These are phyloP conservation scores for Coix lacrymajobi DNA, from an alignment of 176 grass and related monocot species.

Conservation along the genomic window DNA sequence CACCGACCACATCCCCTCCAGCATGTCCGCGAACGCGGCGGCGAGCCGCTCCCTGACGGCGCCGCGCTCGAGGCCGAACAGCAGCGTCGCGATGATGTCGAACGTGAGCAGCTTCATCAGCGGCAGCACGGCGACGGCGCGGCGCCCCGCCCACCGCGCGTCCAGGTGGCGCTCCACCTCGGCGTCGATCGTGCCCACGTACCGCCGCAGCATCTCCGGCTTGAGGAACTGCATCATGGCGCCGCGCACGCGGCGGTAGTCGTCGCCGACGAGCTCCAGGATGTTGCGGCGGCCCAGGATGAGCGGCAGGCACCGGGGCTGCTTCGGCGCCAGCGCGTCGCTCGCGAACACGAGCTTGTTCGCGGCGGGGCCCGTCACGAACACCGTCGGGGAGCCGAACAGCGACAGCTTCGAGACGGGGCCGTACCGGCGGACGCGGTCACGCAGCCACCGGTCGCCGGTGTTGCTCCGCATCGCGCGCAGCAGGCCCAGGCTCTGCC, in stretches of 20 bases:
- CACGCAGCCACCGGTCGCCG: constrained; percentile 33
- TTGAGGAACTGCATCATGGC: constrained; percentile 43
- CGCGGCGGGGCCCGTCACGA: constrained; percentile 25
- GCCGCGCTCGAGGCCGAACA: constrained; percentile 37
- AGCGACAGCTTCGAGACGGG: constrained; percentile 56
- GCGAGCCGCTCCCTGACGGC: constrained; percentile 19
- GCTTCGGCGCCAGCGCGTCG: constrained; percentile 17
- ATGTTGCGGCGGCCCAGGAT: constrained; percentile 40
- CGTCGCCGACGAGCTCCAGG: constrained; percentile 41
- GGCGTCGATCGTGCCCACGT: constrained; percentile 37
- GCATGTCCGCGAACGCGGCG: constrained; percentile 27
- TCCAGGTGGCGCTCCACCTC: constrained; percentile 43
- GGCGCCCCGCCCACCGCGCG: constrained; percentile 9
- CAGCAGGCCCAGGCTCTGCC: constrained; percentile 47
- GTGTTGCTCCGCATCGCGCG: constrained; percentile 38
- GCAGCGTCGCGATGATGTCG: constrained; percentile 39
- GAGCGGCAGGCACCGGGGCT: constrained; percentile 18
- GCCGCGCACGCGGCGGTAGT: constrained; percentile 34
- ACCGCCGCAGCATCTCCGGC: constrained; percentile 42
- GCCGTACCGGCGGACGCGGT: constrained; percentile 27
- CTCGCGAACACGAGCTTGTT: constrained; percentile 38
- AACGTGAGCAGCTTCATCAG: constrained; percentile 53
- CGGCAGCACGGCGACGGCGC: constrained; percentile 31
- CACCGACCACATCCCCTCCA: constrained; percentile 43
- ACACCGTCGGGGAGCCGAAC: constrained; percentile 35